Evolutionary conservation across 2,329 filamentous ascomycete genomes (phyloP), one percentile per base, ranked within the genome.

Genomic region (Grosmannia serpens): DNA sequence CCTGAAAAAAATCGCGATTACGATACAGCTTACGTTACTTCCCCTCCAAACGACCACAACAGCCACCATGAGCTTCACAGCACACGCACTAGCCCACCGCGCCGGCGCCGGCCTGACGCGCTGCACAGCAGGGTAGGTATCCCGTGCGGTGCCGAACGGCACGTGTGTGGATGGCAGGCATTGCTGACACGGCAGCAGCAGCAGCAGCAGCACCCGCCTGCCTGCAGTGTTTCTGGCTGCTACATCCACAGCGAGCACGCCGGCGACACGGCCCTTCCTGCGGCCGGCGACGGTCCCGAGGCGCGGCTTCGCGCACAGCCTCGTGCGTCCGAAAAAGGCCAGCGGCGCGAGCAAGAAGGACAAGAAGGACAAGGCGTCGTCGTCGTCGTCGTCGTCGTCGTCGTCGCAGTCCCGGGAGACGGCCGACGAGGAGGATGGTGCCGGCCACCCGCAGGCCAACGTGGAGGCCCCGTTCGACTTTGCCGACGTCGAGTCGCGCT

Each of bases 401-500:
- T 1, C 44, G 1, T 17, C 54, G 20, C 9, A 54, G 1, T 17
- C 50, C 22, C 17, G 13, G 1, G 35, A 11, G 5, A 38, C 11
- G 2, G 47, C 35, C 13, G 61, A 56, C 13, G 57, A 53, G 7
- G 59, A 56, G 24, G 60, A 47, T 20, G 58, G 22, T 15, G 53
- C 53, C 49, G 38, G 29, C 44, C 60, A 58, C 47, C 58, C 60
- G 22, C 55, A 56, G 22, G 50, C 61, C 3, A 56, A 64, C 59
- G 27, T 58, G 2, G 53, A 26, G 1, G 60, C 64, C 41, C 54
- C 62, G 11, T 63, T 60, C 47, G 53, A 62, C 57, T 62, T 65
- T 54, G 59, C 53, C 38, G 63, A 63, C 49, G 60, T 63, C 29
- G 64, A 66, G 59, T 57, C 63, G 46, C 58, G 59, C 11, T 65